Evolutionary conservation across 352 stramenopile species (phyloP), one percentile per base, ranked within the genome.

Genomic region (Phytophthora chlamydospora): DNA sequence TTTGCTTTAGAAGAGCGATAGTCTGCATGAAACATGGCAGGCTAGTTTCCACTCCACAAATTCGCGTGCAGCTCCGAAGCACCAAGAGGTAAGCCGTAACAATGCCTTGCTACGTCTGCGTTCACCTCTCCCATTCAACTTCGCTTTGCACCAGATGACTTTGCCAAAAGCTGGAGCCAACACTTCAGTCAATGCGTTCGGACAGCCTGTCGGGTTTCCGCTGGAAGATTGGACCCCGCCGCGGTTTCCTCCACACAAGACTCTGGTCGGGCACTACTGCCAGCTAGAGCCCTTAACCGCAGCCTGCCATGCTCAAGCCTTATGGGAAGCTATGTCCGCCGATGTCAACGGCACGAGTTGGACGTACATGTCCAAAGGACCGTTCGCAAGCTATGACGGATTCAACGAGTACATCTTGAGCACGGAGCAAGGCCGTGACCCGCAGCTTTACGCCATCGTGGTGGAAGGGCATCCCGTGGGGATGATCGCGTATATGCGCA

Each of bases 371-470:
- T 38, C 60, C 7, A 29, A 42, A 13, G 52, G 60, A 12, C 51
- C 51, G 17, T 68, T 48, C 14, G 11, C 35, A 19, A 47, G 33
- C n/a, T 41, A 54, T 13, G 45, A 27, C 16, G 29, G 34, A 13
- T 68, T 62, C 27, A n/a, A 63, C 12, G 58, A 58, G 14, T 63
- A 53, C 52, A 21, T 24, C 11, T 1, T 12, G 2, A 13, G 31
- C 0, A 32, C 27, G 33, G 36, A 51, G 16, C 2, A 46, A 1
- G 41, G 19, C 33, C 9, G 27, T 3, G 45, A 62, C 29, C 31
- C 52, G 38, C 52, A 68, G 38, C 58, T 53, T 34, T 68, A 68
- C 38, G 60, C 60, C 12, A 57, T 68, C 17, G 16, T 68, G 12
- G 52, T 68, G 36, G 52, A 57, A 13, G 45, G 38, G 41, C 36